Base-by-base conservation (phyloP, 2,329 filamentous ascomycete species). In the Emericellopsis cladophorae region DNA sequence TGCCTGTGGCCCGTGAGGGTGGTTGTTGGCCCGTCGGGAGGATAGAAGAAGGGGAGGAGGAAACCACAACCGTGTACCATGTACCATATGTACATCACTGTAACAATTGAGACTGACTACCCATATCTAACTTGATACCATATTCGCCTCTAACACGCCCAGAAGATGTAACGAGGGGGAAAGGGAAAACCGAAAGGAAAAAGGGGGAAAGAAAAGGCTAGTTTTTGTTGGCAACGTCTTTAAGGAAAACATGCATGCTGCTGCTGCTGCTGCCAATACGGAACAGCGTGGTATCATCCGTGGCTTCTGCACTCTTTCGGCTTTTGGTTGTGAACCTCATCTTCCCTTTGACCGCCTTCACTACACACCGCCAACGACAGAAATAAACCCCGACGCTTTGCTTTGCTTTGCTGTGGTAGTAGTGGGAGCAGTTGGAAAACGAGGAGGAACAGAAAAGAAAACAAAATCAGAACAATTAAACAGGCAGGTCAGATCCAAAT, bases 131-230 rank as follows among this genome's bases (percentile, higher is more conserved):
- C 12, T 37, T 15, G 31, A 36, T 21, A 18, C 29, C 26, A 33
- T 24, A 32, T 37, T 23, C 37, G 26, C 31, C 36, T 43, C 10
- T 33, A 22, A 38, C 21, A 26, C 36, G 14, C 22, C 15, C n/a
- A 15, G 32, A 35, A 35, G 9, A 21, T n/a, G 23, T 6, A 37
- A 21, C 15, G 24, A 21, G 26, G 23, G 29, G 31, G 26, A 38
- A 23, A 34, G 38, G 35, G 18, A 40, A 38, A 40, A 43, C 46
- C 23, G 43, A 40, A 45, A 34, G 34, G 31, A 36, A 39, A 46
- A 23, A 21, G 24, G 8, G 26, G 32, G 31, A 42, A 40, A 44
- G 15, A 40, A 18, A 35, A 34, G n/a, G 31, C 11, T 33, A 26
- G 24, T 12, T 32, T 32, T 7, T 40, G 38, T 36, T 34, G 18